Base-by-base conservation (phyloP, 768 basidiomycete species). In the Psilocybe cubensis region DNA sequence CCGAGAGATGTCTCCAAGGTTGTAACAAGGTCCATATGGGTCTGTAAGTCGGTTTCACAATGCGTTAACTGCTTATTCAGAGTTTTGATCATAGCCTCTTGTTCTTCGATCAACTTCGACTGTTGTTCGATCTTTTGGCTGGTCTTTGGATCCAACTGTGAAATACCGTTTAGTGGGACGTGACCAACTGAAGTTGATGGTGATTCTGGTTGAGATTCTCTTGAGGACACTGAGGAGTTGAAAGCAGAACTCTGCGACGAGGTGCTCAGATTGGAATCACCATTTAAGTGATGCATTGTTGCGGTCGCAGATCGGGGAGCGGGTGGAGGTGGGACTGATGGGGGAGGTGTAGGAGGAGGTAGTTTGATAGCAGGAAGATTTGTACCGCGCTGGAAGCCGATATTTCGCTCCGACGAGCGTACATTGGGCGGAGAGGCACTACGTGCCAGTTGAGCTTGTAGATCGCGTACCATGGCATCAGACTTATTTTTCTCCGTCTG, bases 21-120 rank as follows among this genome's bases (percentile, higher is more conserved):
- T 60, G 76, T 82, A 59, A 94, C 92, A 52, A 94, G 83, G 70
- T 96, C 92, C 83, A 94, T 93, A 67, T 96, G 93, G 24, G 91
- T 87, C 64, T 95, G 91, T 61, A 96, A 78, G 72, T 97, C 94
- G 59, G 82, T 84, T 74, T 97, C 95, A 67, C 93, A 95, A 70
- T 96, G 94, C n/a, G 86, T 87, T 46, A 97, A 71, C 72, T 95
- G 94, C 72, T 96, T 95, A 73, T 94, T 95, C 60, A 97, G 82
- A 21, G 91, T 94, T 74, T 92, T 91, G 76, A 96, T 92, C 89
- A 94, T 95, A 49, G 81, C 84, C 63, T 93, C 90, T 68, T 93
- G 90, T 76, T 96, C 94, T 11, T 86, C 90, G 33, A 94, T 75
- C 44, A 83, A 86, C 65, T 88, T 90, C 18, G 83, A 71, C 71